Percentiles rank a stretch among this genome's conserved stretches.
Conservation (phyloP, 352 stramenopile species). For the Globisporangium irregulare region DNA sequence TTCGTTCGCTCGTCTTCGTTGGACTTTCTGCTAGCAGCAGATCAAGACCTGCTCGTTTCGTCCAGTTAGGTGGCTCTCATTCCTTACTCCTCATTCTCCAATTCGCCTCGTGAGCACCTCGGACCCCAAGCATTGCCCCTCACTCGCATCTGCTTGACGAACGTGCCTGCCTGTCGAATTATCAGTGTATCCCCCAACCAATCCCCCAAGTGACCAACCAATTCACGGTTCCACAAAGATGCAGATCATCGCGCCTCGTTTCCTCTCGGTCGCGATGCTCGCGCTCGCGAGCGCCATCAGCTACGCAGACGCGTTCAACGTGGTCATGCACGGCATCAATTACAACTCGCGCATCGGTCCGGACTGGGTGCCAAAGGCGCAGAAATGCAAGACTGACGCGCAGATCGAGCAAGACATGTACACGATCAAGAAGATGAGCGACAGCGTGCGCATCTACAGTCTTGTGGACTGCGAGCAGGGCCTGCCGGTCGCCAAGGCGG, state of each 20-base stretch:
- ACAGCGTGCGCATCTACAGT: conserved; percentile 70
- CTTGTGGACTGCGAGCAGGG: conserved; percentile 55
- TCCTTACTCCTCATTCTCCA: conserved; percentile 3
- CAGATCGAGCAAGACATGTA: conserved; percentile 60
- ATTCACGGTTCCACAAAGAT: conserved; percentile 8
- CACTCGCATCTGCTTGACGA: background rate
- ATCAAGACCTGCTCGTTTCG: background rate
- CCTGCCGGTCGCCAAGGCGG: conserved; percentile 38
- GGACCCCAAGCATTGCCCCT: background rate
- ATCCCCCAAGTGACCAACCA: background rate
- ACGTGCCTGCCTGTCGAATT: conserved; percentile 1
- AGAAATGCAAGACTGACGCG: conserved; percentile 43
- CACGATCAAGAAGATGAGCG: conserved; percentile 34
- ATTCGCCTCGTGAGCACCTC: conserved; percentile 3
- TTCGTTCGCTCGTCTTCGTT: background rate
- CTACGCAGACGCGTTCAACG: conserved; percentile 33
- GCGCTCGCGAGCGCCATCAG: conserved; percentile 10
- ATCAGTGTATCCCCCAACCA: background rate
- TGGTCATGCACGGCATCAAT: conserved; percentile 69
- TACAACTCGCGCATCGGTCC: conserved; percentile 65
- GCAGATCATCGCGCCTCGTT: conserved; percentile 15
- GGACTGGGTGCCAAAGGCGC: conserved; percentile 36
- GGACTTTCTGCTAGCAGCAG: background rate
- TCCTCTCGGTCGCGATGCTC: conserved; percentile 15
- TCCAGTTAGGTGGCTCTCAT: background rate